Conservation (phyloP, 2,329 filamentous ascomycete species). For the Talaromyces atroroseus region DNA sequence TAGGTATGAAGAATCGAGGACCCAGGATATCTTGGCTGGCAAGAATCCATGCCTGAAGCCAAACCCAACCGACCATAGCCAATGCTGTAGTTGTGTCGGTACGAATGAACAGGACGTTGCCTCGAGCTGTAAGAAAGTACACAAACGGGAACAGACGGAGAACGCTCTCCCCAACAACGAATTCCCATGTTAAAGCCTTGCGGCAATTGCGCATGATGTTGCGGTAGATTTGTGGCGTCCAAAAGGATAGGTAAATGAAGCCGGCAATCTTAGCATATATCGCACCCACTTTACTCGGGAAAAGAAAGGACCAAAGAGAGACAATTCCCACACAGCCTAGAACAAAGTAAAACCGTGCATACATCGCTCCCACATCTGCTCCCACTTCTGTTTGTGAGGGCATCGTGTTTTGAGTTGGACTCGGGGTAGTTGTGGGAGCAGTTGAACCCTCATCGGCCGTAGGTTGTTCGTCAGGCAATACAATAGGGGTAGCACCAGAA, state of each 20-base stretch:
- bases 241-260: constrained; percentile 79
- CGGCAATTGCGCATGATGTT: constrained; percentile 89
- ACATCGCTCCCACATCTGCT: constrained; percentile 53
- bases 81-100: constrained; percentile 62
- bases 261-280: constrained; percentile 59
- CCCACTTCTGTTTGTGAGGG: constrained; percentile 31
- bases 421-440: constrained; percentile 22
- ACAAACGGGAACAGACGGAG: constrained; percentile 73
- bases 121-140: constrained; percentile 74
- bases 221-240: constrained; percentile 85
- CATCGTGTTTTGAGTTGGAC: constrained; percentile 17
- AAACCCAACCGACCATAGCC: constrained; percentile 70
- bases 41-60: constrained; percentile 77
- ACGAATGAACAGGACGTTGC: constrained; percentile 75
- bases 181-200: constrained; percentile 84
- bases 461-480: constrained; percentile 57
- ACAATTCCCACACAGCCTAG: constrained; percentile 54
- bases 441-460: constrained; percentile 31
- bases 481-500: constrained; percentile 50
- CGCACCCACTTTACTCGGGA: constrained; percentile 48
- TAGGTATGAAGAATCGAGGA: constrained; percentile 76
- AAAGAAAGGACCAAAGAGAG: constrained; percentile 54
- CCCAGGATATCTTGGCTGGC: constrained; percentile 78
- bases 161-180: constrained; percentile 75
- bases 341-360: constrained; percentile 57